Evolutionary conservation across 1,284 basidiomycete species (phyloP).

Genomic region (Tilletia caries): DNA sequence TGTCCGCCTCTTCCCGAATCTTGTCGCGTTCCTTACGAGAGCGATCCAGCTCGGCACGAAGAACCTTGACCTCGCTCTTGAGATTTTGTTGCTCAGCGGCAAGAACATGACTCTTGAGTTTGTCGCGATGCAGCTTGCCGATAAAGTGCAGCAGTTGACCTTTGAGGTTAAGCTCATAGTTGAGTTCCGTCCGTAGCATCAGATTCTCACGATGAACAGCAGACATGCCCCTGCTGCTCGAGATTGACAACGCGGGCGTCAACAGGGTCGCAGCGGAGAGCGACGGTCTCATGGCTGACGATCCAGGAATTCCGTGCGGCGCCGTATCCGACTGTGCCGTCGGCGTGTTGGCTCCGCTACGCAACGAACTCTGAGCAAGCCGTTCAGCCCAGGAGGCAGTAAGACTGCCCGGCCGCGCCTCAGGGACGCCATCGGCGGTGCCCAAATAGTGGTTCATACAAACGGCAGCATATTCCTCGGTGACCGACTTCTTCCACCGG

Average conservation of each 20-base stretch:
- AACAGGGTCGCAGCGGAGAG: neutral
- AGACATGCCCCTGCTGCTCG: conserved; percentile 8
- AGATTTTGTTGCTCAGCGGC: conserved; percentile 53
- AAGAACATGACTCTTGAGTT: conserved; percentile 42
- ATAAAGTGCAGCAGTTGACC: conserved; percentile 53
- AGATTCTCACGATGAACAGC: conserved; percentile 39
- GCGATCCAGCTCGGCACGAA: conserved; percentile 27
- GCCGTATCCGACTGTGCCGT: neutral
- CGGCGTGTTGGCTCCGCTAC: neutral
- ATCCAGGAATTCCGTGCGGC: neutral
- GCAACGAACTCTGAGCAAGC: neutral
- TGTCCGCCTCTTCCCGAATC: conserved; percentile 11
- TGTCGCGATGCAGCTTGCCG: conserved; percentile 51
- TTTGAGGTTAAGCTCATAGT: conserved; percentile 52
- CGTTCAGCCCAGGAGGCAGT: neutral
- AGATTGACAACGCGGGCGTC: conserved; percentile 10
- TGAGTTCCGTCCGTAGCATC: conserved; percentile 47
- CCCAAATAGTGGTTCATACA: conserved; percentile 58
- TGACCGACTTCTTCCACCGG: conserved; percentile 67
- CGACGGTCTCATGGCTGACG: neutral
- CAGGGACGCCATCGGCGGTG: conserved; percentile 26
- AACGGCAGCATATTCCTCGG: conserved; percentile 68
- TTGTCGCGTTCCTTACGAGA: conserved; percentile 1
- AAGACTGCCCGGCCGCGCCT: neutral
- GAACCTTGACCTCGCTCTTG: conserved; percentile 38